Base-by-base conservation (phyloP, 495 filamentous ascomycete species). In the Tuber aestivum region DNA sequence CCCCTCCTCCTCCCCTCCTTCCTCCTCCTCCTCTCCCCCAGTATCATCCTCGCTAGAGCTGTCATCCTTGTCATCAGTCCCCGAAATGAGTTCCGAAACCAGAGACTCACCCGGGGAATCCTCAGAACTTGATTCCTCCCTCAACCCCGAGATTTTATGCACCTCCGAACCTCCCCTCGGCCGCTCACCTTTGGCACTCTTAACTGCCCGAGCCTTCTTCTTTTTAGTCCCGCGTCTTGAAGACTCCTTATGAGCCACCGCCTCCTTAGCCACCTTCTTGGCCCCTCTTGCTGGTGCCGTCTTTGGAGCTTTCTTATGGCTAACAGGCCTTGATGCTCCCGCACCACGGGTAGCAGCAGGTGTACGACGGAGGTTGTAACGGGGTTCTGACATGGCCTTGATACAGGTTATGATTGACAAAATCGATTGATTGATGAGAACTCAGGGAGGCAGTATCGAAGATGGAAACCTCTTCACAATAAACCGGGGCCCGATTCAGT, bases 321-420 rank as follows among this genome's bases (percentile, higher is more conserved):
- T 32, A 3, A 18, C 56, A 65, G 12, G 3, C 10, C 32, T 65
- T 10, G 8, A 16, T 65, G 27, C 18, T 32, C 18, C n/a, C 18
- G 27, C n/a, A 14, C 56, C n/a, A 32, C 56, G 56, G 56, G 27
- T 1, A 12, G 12, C 10, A 65, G 56, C 56, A 32, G 56, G 56
- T 32, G 56, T 65, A 12, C 56, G n/a, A 27, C 56, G 56, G n/a
- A 65, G 56, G 27, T 65, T 65, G 56, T 65, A 65, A 65, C 56
- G 56, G 27, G 56, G 56, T 18, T 65, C n/a, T 32, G 56, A 32
- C 56, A 65, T 65, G 12, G 56, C 27, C 10, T 3, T 2, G 27
- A 16, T 32, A 27, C 18, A 32, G 10, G 56, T 18, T n/a, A 14
- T 16, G 12, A 32, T 32, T 32, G 23, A 32, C 3, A 1, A n/a